Percentiles rank a stretch among this genome's conserved stretches.
Conservation (phyloP, 331 rosid genomes). For the Malus hybrid region DNA sequence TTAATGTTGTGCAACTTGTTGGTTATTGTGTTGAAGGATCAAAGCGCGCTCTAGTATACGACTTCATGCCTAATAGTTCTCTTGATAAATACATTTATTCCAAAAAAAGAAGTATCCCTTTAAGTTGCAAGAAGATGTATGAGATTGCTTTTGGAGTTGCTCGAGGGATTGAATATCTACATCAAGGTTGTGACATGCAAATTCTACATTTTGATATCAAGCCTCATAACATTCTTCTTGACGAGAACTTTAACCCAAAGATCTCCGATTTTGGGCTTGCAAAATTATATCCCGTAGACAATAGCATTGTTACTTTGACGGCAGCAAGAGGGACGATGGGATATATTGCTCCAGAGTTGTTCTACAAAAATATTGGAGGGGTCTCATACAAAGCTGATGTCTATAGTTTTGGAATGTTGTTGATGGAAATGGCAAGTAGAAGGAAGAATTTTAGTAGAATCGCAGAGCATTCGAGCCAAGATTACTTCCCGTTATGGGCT, state of each 20-base stretch:
- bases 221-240: too few relatives aligned
- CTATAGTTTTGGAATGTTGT: background rate
- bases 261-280: slow-evolving; percentile 9
- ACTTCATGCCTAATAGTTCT: slow-evolving; percentile 25
- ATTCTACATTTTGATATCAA: too few relatives aligned
- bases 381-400: background rate
- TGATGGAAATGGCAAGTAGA: background rate
- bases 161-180: background rate
- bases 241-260: background rate
- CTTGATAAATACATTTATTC: background rate
- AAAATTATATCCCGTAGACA: background rate
- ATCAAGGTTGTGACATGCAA: too few relatives aligned
- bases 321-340: background rate
- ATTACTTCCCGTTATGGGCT: background rate
- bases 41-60: background rate
- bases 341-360: background rate
- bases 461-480: background rate
- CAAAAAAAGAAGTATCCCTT: background rate
- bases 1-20: too few relatives aligned
- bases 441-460: background rate
- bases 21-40: too few relatives aligned
- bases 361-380: background rate
- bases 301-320: background rate
- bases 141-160: slow-evolving; percentile 6
- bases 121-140: background rate